phyloP scores from a whole-genome alignment of 805 yeast genomes.

The Ogataea methylovora region DNA sequence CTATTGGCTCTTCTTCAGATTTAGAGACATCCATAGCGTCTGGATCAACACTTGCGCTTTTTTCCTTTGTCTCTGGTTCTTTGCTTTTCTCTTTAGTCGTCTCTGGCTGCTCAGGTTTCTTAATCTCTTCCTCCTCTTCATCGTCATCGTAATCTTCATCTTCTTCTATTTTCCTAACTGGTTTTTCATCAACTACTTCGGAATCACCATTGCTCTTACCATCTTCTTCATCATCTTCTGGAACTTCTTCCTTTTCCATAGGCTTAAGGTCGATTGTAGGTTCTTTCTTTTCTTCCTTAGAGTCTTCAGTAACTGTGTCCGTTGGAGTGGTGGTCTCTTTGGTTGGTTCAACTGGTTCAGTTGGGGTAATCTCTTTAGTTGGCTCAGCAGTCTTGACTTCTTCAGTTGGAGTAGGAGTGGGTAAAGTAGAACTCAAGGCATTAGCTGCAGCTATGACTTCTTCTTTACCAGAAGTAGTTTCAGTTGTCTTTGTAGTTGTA shows the following conservation, averaged over 20 bases:
- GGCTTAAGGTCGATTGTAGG: constrained; percentile 23
- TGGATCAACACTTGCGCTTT: too few relatives aligned
- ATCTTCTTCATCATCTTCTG: constrained; percentile 11
- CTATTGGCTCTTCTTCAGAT: not conserved
- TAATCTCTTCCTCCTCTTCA: constrained; percentile 7
- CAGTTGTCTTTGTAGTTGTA: constrained; percentile 1
- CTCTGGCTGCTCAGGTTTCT: not conserved
- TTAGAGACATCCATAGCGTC: too few relatives aligned
- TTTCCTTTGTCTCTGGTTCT: not conserved
- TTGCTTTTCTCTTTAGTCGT: too few relatives aligned
- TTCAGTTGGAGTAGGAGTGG: not conserved
- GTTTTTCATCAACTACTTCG: constrained; percentile 16
- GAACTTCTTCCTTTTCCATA: constrained; percentile 23
- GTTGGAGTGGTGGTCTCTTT: constrained; percentile 3
- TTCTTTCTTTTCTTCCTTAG: constrained; percentile 6
- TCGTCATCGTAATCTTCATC: constrained; percentile 31
- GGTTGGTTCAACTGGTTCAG: constrained; percentile 1
- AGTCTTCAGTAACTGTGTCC: constrained; percentile 1
- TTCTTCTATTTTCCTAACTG: constrained; percentile 27
- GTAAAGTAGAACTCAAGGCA: not conserved
- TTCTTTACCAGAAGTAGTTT: constrained; percentile 1
- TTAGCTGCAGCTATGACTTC: not conserved
- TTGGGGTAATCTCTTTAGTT: constrained; percentile 1
- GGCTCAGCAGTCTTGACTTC: not conserved
- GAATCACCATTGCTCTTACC: constrained; percentile 8